phyloP scores from a whole-genome alignment of 305 asterid genomes.

The Petunia hybrid region DNA sequence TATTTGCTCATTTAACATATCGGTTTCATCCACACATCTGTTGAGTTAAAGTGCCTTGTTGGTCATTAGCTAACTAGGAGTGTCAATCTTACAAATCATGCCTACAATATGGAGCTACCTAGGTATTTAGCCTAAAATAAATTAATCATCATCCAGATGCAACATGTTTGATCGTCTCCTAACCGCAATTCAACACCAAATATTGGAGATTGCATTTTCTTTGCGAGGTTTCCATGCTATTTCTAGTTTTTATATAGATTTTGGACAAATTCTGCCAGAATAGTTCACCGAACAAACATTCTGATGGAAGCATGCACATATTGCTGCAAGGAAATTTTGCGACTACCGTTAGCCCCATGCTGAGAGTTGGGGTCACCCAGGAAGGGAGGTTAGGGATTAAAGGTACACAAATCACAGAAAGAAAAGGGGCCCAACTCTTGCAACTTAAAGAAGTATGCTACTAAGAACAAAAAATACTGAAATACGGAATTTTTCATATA shows the following conservation, averaged over 20 bases:
- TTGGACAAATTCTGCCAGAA: conserved; percentile 4
- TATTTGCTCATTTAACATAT: no score
- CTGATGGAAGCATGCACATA: not conserved
- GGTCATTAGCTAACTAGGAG: no score
- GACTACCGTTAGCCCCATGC: not conserved
- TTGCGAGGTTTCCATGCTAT: no score
- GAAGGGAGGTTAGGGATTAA: not conserved
- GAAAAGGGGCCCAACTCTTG: not conserved
- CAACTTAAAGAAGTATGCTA: not conserved
- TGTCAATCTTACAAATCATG: no score
- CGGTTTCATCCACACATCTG: no score
- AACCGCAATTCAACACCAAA: not conserved
- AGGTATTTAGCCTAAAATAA: not conserved
- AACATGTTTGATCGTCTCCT: not conserved
- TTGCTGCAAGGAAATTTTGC: not conserved
- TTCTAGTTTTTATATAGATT: not conserved
- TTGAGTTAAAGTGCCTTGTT: no score
- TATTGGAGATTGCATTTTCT: not conserved
- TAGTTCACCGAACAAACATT: not conserved
- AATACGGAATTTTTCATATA: not conserved
- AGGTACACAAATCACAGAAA: not conserved
- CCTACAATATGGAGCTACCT: no score
- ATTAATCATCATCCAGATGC: not conserved
- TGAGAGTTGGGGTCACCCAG: not conserved
- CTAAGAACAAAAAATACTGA: not conserved